These are phyloP conservation scores for Ogataea methylovora DNA, from an alignment of 805 yeast genomes.

Conservation along the genomic window DNA sequence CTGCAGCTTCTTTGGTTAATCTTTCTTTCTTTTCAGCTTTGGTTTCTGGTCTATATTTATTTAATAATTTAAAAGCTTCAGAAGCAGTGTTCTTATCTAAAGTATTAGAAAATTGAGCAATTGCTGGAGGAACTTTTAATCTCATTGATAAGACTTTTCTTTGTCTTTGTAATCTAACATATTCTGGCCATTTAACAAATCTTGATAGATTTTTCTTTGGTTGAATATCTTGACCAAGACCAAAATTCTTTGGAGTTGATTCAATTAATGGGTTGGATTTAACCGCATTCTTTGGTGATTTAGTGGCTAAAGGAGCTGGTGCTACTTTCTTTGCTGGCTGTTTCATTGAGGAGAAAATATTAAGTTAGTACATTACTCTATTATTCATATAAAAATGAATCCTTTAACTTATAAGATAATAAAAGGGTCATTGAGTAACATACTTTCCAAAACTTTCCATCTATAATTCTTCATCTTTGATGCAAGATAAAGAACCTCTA, in stretches of 20 bases:
- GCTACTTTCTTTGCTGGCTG: slow-evolving; percentile 73
- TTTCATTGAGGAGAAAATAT: slow-evolving; percentile 25
- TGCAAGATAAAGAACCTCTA: too few relatives aligned
- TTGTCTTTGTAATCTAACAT: slow-evolving; percentile 98
- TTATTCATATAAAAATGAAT: slow-evolving; percentile 2
- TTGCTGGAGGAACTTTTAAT: slow-evolving; percentile 98
- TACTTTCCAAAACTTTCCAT: too few relatives aligned
- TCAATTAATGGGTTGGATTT: slow-evolving; percentile 91
- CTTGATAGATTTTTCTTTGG: slow-evolving; percentile 94
- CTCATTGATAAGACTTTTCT: slow-evolving; percentile 92
- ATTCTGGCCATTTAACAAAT: slow-evolving; percentile 99
- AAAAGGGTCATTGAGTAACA: slow-evolving; percentile 21
- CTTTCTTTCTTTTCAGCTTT: slow-evolving; percentile 97
- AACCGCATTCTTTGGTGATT: slow-evolving; percentile 50
- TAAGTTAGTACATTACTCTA: slow-evolving; percentile 17
- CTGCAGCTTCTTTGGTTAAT: slow-evolving; percentile 98
- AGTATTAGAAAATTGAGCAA: slow-evolving; percentile 92
- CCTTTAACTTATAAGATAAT: neutral
- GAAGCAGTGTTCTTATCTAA: slow-evolving; percentile 99
- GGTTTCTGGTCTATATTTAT: slow-evolving; percentile 99
- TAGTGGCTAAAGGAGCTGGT: slow-evolving; percentile 94
- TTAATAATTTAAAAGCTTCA: slow-evolving; percentile 92
- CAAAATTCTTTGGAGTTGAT: slow-evolving; percentile 86
- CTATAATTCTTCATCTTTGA: too few relatives aligned
- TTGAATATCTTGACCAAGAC: slow-evolving; percentile 94